Evolutionary conservation across 2,329 filamentous ascomycete species (phyloP).

Genomic region (Cladosporium colombiae): DNA sequence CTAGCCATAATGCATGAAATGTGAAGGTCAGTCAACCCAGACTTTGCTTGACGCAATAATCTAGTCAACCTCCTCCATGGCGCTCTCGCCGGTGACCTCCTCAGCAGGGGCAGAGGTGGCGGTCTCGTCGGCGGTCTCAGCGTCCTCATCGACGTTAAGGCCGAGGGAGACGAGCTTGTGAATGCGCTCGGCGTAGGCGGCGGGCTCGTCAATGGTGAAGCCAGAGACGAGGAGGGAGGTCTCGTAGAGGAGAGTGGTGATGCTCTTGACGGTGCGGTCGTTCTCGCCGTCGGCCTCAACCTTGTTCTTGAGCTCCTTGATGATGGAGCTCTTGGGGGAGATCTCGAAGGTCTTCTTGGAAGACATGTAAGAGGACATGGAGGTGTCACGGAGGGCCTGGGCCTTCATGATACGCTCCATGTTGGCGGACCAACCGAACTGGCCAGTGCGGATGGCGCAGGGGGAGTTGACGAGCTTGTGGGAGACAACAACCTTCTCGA

Average conservation of each 20-base stretch:
- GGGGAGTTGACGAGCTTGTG: constrained; percentile 95
- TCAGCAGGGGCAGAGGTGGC: constrained; percentile 62
- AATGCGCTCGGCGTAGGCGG: constrained; percentile 96
- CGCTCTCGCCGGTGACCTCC: constrained; percentile 75
- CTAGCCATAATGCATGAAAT: constrained; percentile 20
- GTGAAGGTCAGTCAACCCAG: constrained; percentile 1
- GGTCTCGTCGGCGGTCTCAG: constrained; percentile 63
- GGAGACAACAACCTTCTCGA: constrained; percentile 99
- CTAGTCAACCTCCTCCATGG: constrained; percentile 99
- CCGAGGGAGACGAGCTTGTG: constrained; percentile 99
- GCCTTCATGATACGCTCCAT: constrained; percentile 99
- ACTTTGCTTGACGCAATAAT: constrained; percentile 27
- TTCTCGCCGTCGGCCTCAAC: constrained; percentile 96
- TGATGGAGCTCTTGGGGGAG: constrained; percentile 95
- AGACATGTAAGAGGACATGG: constrained; percentile 99
- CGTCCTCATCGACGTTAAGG: constrained; percentile 94
- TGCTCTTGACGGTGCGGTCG: constrained; percentile 98
- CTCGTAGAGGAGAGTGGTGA: constrained; percentile 97
- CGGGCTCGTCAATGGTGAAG: constrained; percentile 99
- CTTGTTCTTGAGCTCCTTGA: constrained; percentile 99
- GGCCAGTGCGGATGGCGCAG: constrained; percentile 98
- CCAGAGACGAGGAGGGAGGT: constrained; percentile 97
- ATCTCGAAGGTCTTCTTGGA: constrained; percentile 99
- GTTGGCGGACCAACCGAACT: constrained; percentile 99
- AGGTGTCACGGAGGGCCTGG: constrained; percentile 98